These are phyloP conservation scores for Austroboletus niveus DNA, from an alignment of 1,284 basidiomycete genomes.

Conservation along the genomic window DNA sequence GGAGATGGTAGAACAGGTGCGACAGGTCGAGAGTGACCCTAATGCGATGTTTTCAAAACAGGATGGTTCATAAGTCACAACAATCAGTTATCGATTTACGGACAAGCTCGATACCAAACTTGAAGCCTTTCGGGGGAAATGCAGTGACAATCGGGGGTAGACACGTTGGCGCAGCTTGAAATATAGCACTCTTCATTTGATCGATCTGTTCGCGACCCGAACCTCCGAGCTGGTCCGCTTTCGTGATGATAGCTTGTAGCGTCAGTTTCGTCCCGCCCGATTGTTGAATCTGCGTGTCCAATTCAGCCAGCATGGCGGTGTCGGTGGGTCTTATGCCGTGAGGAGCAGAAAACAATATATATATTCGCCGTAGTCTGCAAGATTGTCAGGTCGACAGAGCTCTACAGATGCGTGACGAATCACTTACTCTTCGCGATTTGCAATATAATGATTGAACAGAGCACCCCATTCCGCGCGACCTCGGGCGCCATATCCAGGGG, in stretches of 20 bases:
- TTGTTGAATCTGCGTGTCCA: conserved; percentile 38
- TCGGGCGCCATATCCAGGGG: conserved; percentile 74
- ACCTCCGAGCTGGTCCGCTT: conserved; percentile 52
- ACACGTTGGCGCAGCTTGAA: conserved; percentile 54
- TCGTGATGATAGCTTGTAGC: conserved; percentile 70
- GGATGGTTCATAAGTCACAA: conserved; percentile 35
- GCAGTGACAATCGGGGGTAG: conserved; percentile 58
- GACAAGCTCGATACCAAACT: conserved; percentile 56
- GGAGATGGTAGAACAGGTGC: too few species aligned
- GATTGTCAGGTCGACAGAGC: neutral
- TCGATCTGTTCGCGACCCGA: conserved; percentile 26
- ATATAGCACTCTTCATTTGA: conserved; percentile 35
- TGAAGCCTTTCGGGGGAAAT: conserved; percentile 42
- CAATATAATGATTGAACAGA: conserved; percentile 62
- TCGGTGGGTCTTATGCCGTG: conserved; percentile 60
- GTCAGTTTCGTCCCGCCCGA: conserved; percentile 46
- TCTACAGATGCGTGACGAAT: neutral
- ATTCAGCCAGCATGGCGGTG: conserved; percentile 57
- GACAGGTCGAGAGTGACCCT: too few species aligned
- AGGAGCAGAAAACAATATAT: conserved; percentile 65
- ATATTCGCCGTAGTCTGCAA: conserved; percentile 62
- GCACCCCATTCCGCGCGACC: conserved; percentile 72
- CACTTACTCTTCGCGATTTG: conserved; percentile 56
- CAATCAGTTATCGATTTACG: conserved; percentile 56
- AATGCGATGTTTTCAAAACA: too few species aligned